These are phyloP conservation scores for Yamadazyma trypodendri DNA, from an alignment of 1,139 yeast species.

Conservation along the genomic window DNA sequence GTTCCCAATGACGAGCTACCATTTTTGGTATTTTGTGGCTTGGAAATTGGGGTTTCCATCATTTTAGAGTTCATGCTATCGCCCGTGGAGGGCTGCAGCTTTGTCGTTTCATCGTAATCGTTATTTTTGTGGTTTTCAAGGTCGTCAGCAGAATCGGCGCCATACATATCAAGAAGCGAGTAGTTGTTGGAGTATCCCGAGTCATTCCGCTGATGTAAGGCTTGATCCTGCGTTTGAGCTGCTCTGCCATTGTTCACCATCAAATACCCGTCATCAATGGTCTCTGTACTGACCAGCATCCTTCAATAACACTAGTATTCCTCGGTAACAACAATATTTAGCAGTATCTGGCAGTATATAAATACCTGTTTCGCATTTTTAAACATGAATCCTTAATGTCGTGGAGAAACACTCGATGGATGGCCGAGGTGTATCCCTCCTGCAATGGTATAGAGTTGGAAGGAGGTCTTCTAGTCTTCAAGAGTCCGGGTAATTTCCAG, in stretches of 20 bases:
- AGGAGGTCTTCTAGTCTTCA: slow-evolving; percentile 37
- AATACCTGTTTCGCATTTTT: background rate
- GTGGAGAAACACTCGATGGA: slow-evolving; percentile 35
- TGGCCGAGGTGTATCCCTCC: slow-evolving; percentile 27
- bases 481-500: slow-evolving; percentile 19
- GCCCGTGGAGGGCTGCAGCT: no score
- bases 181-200: slow-evolving; percentile 32
- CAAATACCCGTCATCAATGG: slow-evolving; percentile 1
- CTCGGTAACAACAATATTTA: no score
- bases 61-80: background rate
- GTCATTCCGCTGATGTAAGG: slow-evolving; percentile 5
- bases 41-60: background rate
- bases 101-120: background rate
- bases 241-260: background rate
- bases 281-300: slow-evolving; percentile 2
- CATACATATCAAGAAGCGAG: slow-evolving; percentile 29
- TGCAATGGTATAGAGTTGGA: slow-evolving; percentile 31
- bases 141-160: slow-evolving; percentile 18
- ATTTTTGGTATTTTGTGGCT: background rate
- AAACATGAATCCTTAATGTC: slow-evolving; percentile 26
- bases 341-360: no score
- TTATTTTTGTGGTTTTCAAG: background rate
- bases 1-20: background rate
- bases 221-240: background rate
- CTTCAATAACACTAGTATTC: background rate